Evolutionary conservation across 108 stramenopile species (phyloP), one percentile per base, ranked within the genome.

Genomic region (Skeletonema menzelii): DNA sequence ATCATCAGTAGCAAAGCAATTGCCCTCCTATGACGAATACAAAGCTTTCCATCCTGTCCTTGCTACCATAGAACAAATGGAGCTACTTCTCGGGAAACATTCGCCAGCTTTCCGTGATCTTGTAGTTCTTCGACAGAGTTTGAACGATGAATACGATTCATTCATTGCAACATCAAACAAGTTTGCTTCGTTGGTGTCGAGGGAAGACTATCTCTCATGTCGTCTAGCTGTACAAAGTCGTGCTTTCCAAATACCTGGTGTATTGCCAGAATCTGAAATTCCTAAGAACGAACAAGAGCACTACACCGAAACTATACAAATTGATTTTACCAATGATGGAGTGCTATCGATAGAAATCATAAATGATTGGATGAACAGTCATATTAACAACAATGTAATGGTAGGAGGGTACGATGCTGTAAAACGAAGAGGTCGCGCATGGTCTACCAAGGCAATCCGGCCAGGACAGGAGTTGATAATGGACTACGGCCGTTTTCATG

Each of bases 311-410:
- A 53, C 46, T 3, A 47, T 53, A 20, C 40, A 42, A 32, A 56
- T 67, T 32, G 65, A 67, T 67, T 67, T 67, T 30, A 67, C 46
- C 20, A 67, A 20, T 19, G 49, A 53, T 7, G 49, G 47, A 19
- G 28, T 67, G 0, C 40, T 67, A 20, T 67, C 65, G 12, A 67
- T 67, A 32, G 47, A 67, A 27, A 30, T 31, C 20, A 42, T 49
- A 3, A 67, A 67, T 55, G 65, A 67, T 55, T 67, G 49, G 65
- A 67, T 67, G 65, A 67, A 67, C 20, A 31, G 27, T 24, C 65
- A 67, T 19, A 46, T 40, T 17, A 67, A 67, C 31, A 67, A 67
- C 31, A 67, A 67, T 67, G 65, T 67, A 13, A 49, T 19, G 49
- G 65, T 67, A 28, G 65, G 65, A 27, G 46, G 65, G 4, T 67